A percentile compares a stretch with the other conserved stretches of the same genome.
Conservation (phyloP, 495 filamentous ascomycete genomes). For the Cercophora newfieldiana region DNA sequence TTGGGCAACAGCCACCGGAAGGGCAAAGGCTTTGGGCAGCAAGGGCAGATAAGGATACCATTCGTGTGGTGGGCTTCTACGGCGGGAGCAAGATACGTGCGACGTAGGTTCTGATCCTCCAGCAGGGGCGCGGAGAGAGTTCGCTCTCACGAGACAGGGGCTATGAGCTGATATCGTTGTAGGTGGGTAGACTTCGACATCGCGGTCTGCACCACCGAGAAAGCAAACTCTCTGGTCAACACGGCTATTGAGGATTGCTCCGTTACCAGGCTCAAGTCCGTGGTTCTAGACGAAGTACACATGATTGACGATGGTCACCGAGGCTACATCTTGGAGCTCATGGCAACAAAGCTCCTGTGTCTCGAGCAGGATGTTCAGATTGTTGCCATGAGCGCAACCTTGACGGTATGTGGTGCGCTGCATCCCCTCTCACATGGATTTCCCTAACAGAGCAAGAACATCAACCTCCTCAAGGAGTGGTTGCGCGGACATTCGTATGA, state of each 20-base stretch:
- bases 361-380: constrained; percentile 71
- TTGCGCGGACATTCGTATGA: constrained; percentile 70
- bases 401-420: constrained; percentile 53
- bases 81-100: constrained; percentile 66
- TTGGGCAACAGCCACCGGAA: constrained; percentile 19
- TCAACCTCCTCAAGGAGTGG: constrained; percentile 67
- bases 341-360: constrained; percentile 73
- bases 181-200: constrained; percentile 75
- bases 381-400: constrained; percentile 80
- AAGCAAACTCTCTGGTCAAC: constrained; percentile 79
- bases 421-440: background rate
- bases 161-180: background rate
- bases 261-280: constrained; percentile 62
- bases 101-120: constrained; percentile 28
- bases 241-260: constrained; percentile 70
- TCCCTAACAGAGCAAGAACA: constrained; percentile 50
- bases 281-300: constrained; percentile 79
- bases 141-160: no score
- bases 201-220: constrained; percentile 81
- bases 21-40: constrained; percentile 41
- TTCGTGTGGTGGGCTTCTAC: constrained; percentile 73
- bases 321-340: constrained; percentile 80
- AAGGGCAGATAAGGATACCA: constrained; percentile 45
- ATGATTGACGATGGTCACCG: constrained; percentile 79
- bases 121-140: no score